Evolutionary conservation across 306 rosid genomes (phyloP).

Genomic region (Rosa chinensis): DNA sequence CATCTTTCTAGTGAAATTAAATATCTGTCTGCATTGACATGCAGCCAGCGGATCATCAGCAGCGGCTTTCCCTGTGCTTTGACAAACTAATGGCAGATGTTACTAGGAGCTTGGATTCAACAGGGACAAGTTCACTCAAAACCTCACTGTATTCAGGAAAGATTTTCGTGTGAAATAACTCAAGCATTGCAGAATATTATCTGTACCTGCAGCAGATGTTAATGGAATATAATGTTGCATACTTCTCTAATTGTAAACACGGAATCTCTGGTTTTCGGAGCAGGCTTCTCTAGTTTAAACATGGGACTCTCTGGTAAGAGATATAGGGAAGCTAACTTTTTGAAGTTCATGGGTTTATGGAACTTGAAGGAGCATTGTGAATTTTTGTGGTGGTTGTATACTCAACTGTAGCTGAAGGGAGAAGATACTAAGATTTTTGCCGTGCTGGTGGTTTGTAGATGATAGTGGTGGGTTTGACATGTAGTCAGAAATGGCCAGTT

Average conservation of each 20-base stretch:
- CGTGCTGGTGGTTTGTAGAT: slow-evolving; percentile 20
- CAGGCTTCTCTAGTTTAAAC: slow-evolving; percentile 2
- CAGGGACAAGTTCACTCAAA: slow-evolving; percentile 62
- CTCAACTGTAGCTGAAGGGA: slow-evolving; percentile 15
- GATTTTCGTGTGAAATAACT: slow-evolving; percentile 51
- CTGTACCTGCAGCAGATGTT: background rate
- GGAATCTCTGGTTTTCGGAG: slow-evolving; percentile 4
- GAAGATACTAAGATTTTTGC: slow-evolving; percentile 4
- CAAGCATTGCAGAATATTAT: background rate
- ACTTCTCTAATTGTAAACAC: background rate
- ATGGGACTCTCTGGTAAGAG: background rate
- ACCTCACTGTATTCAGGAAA: slow-evolving; percentile 53
- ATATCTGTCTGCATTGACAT: slow-evolving; percentile 5
- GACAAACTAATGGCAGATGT: slow-evolving; percentile 63
- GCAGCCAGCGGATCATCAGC: slow-evolving; percentile 60
- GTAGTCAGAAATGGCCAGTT: slow-evolving; percentile 25
- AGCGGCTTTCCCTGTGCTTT: slow-evolving; percentile 52
- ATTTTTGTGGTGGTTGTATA: slow-evolving; percentile 21
- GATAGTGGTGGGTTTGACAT: slow-evolving; percentile 32
- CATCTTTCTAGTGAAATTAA: background rate
- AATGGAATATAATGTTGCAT: background rate
- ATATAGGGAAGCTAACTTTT: slow-evolving; percentile 4
- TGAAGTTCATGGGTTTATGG: slow-evolving; percentile 17
- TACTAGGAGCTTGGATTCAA: slow-evolving; percentile 62
- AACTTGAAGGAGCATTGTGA: slow-evolving; percentile 5